Base-by-base conservation (phyloP, 768 basidiomycete genomes). In the Tylopilus felleus region DNA sequence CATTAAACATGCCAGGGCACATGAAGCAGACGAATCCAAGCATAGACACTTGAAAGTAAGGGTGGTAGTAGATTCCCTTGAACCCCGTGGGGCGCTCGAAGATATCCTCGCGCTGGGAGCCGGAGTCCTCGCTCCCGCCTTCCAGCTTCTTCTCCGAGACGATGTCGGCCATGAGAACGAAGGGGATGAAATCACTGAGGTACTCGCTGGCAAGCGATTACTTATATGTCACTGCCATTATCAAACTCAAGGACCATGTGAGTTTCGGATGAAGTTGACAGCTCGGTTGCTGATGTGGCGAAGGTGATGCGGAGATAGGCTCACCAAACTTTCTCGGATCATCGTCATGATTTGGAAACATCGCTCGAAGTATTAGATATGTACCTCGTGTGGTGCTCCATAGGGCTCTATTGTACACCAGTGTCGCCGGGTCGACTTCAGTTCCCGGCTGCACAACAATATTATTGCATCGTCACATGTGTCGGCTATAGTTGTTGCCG, bases 1-100 rank as follows among this genome's bases (percentile, higher is more conserved):
- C 84, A 63, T 92, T 92, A 72, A 90, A 92, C 52, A 90, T 78
- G 51, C 89, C 89, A 67, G 71, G 71, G 49, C 73, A 59, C 82
- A 84, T 82, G 65, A 84, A 83, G 57, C 69, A 69, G 45, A 89
- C 82, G 45, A 90, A 77, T 44, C 87, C 89, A 42, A 90, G 76
- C 76, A 90, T 76, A 25, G 46, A 45, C 51, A 86, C 73, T 41
- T 69, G 67, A 35, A 66, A 69, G 25, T 64, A 59, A 21, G 84
- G 79, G 58, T 85, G 74, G 56, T 80, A 79, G 64, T 86, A 88
- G 27, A 85, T 8, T 13, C 81, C 82, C 60, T 70, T 79, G 49
- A 80, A 49, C 14, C 84, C 83, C 8, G 65, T 75, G 1, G 78
- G 82, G 43, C 78, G 77, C 56, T 77, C 72, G 63, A 73, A 76